Evolutionary conservation across 305 asterid genomes (phyloP), one percentile per base, ranked within the genome.

Genomic region (Fraxinus sp.): DNA sequence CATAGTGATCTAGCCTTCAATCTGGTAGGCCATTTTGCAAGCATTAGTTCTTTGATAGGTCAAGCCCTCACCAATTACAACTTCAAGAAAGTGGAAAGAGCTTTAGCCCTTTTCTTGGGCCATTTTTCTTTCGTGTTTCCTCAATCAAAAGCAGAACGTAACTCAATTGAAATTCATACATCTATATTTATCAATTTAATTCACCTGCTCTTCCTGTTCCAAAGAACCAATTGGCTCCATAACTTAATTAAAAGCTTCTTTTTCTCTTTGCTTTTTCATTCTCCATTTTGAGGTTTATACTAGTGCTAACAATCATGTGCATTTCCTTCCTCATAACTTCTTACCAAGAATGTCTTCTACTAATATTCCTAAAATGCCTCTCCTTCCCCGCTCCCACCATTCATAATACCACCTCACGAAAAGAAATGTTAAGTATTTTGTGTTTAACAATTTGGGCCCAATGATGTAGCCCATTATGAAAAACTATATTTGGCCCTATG

Each of bases 181-280:
- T 83, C 81, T 71, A 81, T 74, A 52, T 77, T 52, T 35, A 76
- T 81, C 87, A 70, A 82, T 90, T 88, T 89, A 85, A 78, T 80
- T 72, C 84, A 74, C 35, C 80, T 82, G 74, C 95, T 90, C 86
- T 90, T 68, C 72, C 83, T 84, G 85, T 62, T 44, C 79, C 85
- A 89, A 85, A 91, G 84, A 70, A 74, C 66, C 78, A 7, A 16
- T 75, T 83, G 90, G 85, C 81, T 91, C 91, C 89, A 86, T 87
- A 39, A 74, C 87, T 37, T 82, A 81, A 71, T 81, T 87, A 85
- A 90, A 90, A 90, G 89, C 86, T 74, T 84, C 86, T 82, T 79
- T 36, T 82, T 79, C 82, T 78, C 62, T 74, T 74, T 74, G 76
- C 87, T 90, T 88, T 83, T 84, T 76, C 89, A 79, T 87, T 85